Evolutionary conservation across 1,139 yeast species (phyloP).

Genomic region (Taphrina flavorubra): DNA sequence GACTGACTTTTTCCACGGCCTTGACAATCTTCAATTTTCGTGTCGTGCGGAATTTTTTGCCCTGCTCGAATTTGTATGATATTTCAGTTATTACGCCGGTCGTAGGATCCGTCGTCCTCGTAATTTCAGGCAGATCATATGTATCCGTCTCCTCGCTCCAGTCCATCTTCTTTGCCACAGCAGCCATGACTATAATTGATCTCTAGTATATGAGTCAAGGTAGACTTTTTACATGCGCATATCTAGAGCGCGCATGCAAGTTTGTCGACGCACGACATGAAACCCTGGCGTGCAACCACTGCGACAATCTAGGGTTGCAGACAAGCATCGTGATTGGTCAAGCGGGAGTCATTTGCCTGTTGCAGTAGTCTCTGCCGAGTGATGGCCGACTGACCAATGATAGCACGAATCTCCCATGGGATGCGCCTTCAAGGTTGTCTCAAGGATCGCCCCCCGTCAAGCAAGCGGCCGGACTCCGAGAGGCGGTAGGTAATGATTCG

Average conservation of each 20-base stretch:
- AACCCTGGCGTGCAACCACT: not conserved
- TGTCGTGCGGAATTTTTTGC: conserved; percentile 84
- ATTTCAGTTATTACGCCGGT: conserved; percentile 80
- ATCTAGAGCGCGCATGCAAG: conserved; percentile 1
- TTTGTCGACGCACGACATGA: not conserved
- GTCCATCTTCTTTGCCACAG: conserved; percentile 37
- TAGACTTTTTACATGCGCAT: not conserved
- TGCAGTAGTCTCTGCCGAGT: not conserved
- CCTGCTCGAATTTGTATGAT: conserved; percentile 66
- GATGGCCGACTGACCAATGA: not conserved
- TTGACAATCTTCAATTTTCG: conserved; percentile 79
- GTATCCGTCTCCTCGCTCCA: conserved; percentile 41
- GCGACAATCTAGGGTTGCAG: conserved; percentile 10
- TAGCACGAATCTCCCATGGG: too few relatives aligned
- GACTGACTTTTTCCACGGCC: conserved; percentile 77
- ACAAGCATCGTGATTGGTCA: not conserved
- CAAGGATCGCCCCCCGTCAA: too few relatives aligned
- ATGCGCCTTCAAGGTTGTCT: too few relatives aligned
- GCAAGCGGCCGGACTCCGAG: too few relatives aligned
- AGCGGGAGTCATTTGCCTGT: not conserved
- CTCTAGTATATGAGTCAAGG: too few relatives aligned
- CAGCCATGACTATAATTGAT: conserved; percentile 11
- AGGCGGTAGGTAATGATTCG: too few relatives aligned
- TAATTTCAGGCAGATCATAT: conserved; percentile 38
- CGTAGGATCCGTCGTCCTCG: conserved; percentile 79